Base-by-base conservation (phyloP, 2,329 filamentous ascomycete genomes). In the Talaromyces sp. region DNA sequence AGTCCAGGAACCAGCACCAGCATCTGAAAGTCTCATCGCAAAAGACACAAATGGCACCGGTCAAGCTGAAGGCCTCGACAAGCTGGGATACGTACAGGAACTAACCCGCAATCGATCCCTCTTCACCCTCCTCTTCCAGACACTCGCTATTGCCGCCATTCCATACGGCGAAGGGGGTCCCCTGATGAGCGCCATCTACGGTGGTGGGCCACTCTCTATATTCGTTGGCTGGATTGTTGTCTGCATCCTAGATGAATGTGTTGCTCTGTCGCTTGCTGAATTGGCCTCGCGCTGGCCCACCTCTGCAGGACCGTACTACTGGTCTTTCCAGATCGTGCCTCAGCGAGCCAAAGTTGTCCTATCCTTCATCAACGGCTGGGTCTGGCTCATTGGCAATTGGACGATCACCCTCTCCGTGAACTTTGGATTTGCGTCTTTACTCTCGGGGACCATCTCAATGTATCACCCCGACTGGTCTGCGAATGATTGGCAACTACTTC, bases 401-500 rank as follows among this genome's bases (percentile, higher is more conserved):
- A 83, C 81, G 14, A 83, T 84, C 68, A 83, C 82, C 1, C 75
- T 84, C 9, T 84, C 82, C 1, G 83, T 85, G 64, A 85, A 85
- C 72, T 85, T 85, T 66, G 83, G 82, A 3, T 85, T 86, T 65
- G 84, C 85, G 1, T 84, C 81, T 1, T 71, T 88, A 56, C 76
- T 87, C 39, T 81, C 82, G 2, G 84, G 82, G 0, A 81, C 81
- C 0, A 73, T 85, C 4, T 79, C 82, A 2, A 82, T 88, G 69
- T 87, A 83, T 69, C 81, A 85, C 62, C 83, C 84, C 0, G 79
- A 83, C 65, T 86, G 83, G 73, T 77, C 72, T 0, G 77, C 84
- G 54, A 82, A 81, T 50, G 73, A 80, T 33, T 92, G 89, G 82
- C 89, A 92, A 74, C 81, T 90, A 19, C 87, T 90, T 65, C 80